phyloP scores from a whole-genome alignment of 345 rosid genomes.

The Capsella bursapastoris region DNA sequence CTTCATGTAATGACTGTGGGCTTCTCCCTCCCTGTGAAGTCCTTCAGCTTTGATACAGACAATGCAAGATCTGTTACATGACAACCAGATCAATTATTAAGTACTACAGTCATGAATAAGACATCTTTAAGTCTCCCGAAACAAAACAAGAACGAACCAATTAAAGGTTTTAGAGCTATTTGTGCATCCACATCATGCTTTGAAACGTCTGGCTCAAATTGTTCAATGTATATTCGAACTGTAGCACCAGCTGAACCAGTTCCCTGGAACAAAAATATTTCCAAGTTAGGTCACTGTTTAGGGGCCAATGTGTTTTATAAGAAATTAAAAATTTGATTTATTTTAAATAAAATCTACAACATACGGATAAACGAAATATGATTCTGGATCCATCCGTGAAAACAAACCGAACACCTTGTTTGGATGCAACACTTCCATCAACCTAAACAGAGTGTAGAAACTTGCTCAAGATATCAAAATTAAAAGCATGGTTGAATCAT shows the following conservation, averaged over 20 bases:
- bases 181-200: slow-evolving; percentile 94
- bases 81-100: slow-evolving; percentile 26
- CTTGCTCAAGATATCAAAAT: slow-evolving; percentile 11
- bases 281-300: slow-evolving; percentile 21
- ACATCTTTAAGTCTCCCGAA: slow-evolving; percentile 13
- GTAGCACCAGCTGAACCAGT: slow-evolving; percentile 98
- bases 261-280: slow-evolving; percentile 55
- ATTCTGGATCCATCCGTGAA: slow-evolving; percentile 92
- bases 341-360: slow-evolving; percentile 26
- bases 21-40: slow-evolving; percentile 88
- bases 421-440: slow-evolving; percentile 88
- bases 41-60: slow-evolving; percentile 86
- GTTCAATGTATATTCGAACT: slow-evolving; percentile 79
- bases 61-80: slow-evolving; percentile 75
- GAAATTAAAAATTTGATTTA: slow-evolving; percentile 16
- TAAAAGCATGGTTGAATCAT: slow-evolving; percentile 15
- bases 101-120: slow-evolving; percentile 20
- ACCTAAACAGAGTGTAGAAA: slow-evolving; percentile 56
- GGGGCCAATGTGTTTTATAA: slow-evolving; percentile 4
- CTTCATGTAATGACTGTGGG: slow-evolving; percentile 92
- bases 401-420: slow-evolving; percentile 95
- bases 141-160: slow-evolving; percentile 55
- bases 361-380: slow-evolving; percentile 84
- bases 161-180: slow-evolving; percentile 75
- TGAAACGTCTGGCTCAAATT: slow-evolving; percentile 78